Base-by-base conservation (phyloP, 2,329 filamentous ascomycete genomes). In the Huntiella omanensis region DNA sequence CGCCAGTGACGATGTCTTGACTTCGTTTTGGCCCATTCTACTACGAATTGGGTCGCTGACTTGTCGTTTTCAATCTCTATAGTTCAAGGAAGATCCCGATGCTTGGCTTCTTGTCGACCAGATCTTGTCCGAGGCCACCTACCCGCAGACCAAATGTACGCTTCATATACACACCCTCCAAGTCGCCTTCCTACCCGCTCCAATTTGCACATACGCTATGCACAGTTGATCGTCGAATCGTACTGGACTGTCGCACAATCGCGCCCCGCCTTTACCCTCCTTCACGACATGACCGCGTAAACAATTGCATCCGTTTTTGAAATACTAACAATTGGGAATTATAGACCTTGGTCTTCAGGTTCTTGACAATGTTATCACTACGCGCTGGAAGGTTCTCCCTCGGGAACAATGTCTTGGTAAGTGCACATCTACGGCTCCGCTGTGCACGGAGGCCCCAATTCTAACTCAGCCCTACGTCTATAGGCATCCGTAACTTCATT, bases 31-130 rank as follows among this genome's bases (percentile, higher is more conserved):
- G 13, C 16, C 22, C 6, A 28, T 28, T 41, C 7, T 28, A 11
- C 19, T 28, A n/a, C 11, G 4, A 17, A 33, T 33, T 34, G 34
- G 34, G 34, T 15, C 40, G 17, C 49, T 50, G 45, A 50, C 32
- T 37, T 10, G 8, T 28, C 38, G 11, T 37, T 41, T 28, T 45
- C 36, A 15, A 12, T 13, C n/a, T 46, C 52, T 50, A 39, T 52
- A 96, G 84, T 98, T 98, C 73, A 96, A 96, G 65, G 91, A 96
- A 69, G 93, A 96, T 59, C 87, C 88, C 49, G 91, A 98, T 68
- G 81, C 91, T 50, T 98, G 91, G 91, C 75, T 96, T 54, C 76
- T 95, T 61, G 91, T 96, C 57, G 91, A 95, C 62, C 87, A 94
- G 67, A 94, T 98, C 58, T 75, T 98, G 52, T 81, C 88, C 64